Evolutionary conservation across 2,329 filamentous ascomycete genomes (phyloP).

Genomic region (Venturia nashicola): DNA sequence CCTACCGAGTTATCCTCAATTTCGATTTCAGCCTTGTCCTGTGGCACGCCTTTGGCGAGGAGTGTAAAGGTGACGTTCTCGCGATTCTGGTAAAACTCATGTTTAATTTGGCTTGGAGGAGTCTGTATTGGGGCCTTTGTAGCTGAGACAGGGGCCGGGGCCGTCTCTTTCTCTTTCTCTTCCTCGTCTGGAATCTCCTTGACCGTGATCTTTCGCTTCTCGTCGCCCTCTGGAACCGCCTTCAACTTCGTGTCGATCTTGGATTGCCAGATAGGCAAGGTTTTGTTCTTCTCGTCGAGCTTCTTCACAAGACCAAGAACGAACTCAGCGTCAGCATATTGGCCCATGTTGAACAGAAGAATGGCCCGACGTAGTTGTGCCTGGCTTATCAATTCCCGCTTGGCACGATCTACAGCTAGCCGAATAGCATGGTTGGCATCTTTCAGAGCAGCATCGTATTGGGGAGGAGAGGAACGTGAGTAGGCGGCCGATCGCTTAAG

Average conservation of each 20-base stretch:
- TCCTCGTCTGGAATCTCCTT: constrained; percentile 42
- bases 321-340: constrained; percentile 62
- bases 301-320: constrained; percentile 50
- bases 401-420: constrained; percentile 59
- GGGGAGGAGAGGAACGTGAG: constrained; percentile 44
- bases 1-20: constrained; percentile 36
- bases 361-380: constrained; percentile 72
- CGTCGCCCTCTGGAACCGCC: constrained; percentile 36
- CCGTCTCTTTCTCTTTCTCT: constrained; percentile 24
- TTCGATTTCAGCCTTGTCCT: constrained; percentile 42
- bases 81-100: constrained; percentile 57
- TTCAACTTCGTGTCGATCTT: constrained; percentile 43
- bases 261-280: constrained; percentile 43
- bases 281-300: constrained; percentile 40
- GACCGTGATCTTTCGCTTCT: constrained; percentile 23
- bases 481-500: constrained; percentile 72
- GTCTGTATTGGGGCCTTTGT: constrained; percentile 21
- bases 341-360: constrained; percentile 55
- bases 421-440: constrained; percentile 41
- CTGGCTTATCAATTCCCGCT: constrained; percentile 64
- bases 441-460: constrained; percentile 31
- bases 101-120: constrained; percentile 46
- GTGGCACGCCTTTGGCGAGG: constrained; percentile 51
- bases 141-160: constrained; percentile 12
- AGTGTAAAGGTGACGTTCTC: constrained; percentile 51